Evolutionary conservation across 106 monocot genomes (phyloP), one percentile per base, ranked within the genome.

Genomic region (Phalaenopsis aphrodite): DNA sequence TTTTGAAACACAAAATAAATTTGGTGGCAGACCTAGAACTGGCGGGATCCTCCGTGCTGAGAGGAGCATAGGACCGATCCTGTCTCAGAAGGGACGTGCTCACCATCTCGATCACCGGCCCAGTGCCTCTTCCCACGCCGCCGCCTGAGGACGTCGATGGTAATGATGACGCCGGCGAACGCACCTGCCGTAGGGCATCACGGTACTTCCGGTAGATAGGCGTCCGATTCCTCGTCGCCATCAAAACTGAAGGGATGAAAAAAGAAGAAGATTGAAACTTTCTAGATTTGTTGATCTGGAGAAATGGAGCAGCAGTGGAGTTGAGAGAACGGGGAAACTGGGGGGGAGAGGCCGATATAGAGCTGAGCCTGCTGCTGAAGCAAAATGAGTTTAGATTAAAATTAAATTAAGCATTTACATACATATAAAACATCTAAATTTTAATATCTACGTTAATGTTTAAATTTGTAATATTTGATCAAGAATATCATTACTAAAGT

Each of bases 161-260:
- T 1, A 83, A 85, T 10, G 87, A 43, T 15, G 68, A 69, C 21
- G 81, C 48, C 56, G 93, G 85, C 30, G 77, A 79, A 67, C 95
- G 84, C 37, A 95, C 95, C 78, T 85, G 85, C 41, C 95, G 93
- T 8, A 95, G 89, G 2, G 95, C 93, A 74, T 95, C 95, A 24
- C 95, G 83, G 84, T 95, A 95, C 78, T 93, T 93, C 77, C 91
- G 78, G 79, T 89, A 95, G 46, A 95, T 67, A 16, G 88, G 93
- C 64, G 95, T 95, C 73, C 95, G 83, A 79, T 93, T 95, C 89
- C 95, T 91, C 85, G 84, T 93, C 93, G 95, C 89, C 95, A 95
- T 95, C 67, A 82, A 61, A 42, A 57, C 30, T 30, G 30, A 23
- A 68, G 68, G 19, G 57, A 17, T 19, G 57, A 21, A 39, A 39